A percentile compares a stretch with the other conserved stretches of the same genome.
These are phyloP conservation scores for Naganishia albida DNA, from an alignment of 1,284 basidiomycete genomes.

Conservation along the genomic window DNA sequence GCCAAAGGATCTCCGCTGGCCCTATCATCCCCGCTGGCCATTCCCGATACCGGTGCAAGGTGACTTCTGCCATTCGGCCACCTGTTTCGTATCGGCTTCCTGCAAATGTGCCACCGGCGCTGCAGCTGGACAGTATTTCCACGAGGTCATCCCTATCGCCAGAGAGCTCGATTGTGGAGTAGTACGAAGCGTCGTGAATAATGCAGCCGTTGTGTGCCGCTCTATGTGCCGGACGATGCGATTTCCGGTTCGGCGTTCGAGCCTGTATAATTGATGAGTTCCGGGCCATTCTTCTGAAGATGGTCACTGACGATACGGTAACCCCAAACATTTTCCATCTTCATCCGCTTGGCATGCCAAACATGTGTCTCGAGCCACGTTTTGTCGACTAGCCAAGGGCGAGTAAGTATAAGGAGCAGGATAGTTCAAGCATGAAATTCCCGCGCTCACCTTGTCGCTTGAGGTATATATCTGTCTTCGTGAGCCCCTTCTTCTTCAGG, in stretches of 20 bases:
- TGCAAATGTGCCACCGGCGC: constrained; percentile 40
- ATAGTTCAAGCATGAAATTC: neutral
- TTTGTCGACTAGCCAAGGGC: constrained; percentile 64
- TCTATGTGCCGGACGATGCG: constrained; percentile 82
- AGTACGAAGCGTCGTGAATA: constrained; percentile 83
- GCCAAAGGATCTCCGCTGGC: constrained; percentile 75
- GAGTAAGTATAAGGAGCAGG: constrained; percentile 7
- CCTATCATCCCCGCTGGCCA: constrained; percentile 73
- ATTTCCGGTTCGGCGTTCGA: constrained; percentile 80
- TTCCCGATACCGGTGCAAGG: constrained; percentile 47
- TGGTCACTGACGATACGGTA: constrained; percentile 67
- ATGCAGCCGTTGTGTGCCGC: constrained; percentile 79
- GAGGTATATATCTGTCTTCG: constrained; percentile 61
- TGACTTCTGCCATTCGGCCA: constrained; percentile 43
- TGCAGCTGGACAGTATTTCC: constrained; percentile 57
- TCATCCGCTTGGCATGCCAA: constrained; percentile 92
- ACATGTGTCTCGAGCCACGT: constrained; percentile 89
- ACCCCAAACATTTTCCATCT: constrained; percentile 87
- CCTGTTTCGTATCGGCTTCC: constrained; percentile 62
- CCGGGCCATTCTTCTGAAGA: neutral
- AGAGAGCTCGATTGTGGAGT: constrained; percentile 69
- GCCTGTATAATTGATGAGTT: constrained; percentile 57
- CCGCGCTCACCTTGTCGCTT: constrained; percentile 65
- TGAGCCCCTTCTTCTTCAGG: constrained; percentile 59
- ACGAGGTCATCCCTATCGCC: constrained; percentile 64